phyloP scores from a whole-genome alignment of 768 basidiomycete genomes.

The Trametes sanguinea region DNA sequence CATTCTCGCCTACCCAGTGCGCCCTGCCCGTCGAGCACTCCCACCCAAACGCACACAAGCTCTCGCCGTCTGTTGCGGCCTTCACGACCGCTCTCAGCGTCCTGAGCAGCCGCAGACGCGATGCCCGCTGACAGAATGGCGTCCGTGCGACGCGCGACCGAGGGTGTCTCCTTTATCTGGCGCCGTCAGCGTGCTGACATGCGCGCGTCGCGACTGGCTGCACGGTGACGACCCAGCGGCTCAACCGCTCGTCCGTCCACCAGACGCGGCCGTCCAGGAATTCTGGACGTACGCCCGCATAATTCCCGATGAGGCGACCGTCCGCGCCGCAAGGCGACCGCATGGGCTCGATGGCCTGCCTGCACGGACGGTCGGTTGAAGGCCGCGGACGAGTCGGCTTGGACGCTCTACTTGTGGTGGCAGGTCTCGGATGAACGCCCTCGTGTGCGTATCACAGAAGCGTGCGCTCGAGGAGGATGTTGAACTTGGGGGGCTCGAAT shows the following conservation, averaged over 20 bases:
- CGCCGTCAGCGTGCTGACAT: conserved; percentile 13
- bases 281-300: conserved; percentile 5
- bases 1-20: neutral
- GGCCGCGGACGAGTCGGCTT: too few species aligned
- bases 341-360: neutral
- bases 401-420: too few species aligned
- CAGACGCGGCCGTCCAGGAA: conserved; percentile 2
- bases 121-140: neutral
- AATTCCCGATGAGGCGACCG: neutral
- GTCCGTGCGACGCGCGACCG: conserved; percentile 11
- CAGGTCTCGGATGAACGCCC: too few species aligned
- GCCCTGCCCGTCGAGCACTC: neutral
- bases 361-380: too few species aligned
- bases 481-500: too few species aligned
- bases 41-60: neutral
- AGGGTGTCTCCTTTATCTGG: neutral
- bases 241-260: conserved; percentile 1
- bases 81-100: neutral
- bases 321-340: conserved; percentile 4
- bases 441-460: too few species aligned
- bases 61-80: neutral
- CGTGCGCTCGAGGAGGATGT: too few species aligned
- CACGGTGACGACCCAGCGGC: neutral
- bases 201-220: neutral
- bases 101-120: too few species aligned